phyloP scores from a whole-genome alignment of 345 rosid genomes.

The Ceriops decandra region DNA sequence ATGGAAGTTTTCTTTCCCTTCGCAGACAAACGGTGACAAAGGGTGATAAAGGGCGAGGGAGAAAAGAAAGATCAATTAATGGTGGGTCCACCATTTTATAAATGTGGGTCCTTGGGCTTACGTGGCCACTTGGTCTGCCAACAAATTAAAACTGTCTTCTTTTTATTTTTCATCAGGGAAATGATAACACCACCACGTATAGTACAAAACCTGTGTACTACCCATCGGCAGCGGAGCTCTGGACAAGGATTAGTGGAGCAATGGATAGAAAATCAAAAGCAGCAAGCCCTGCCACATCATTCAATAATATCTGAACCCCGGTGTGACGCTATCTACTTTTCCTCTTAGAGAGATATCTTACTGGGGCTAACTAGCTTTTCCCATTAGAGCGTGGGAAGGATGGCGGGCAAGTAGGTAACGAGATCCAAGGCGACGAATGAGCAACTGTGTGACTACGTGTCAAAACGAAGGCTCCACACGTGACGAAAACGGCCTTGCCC shows the following conservation, averaged over 20 bases:
- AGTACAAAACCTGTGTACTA: not conserved
- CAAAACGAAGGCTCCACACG: not conserved
- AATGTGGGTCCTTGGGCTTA: constrained; percentile 31
- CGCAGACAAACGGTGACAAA: constrained; percentile 16
- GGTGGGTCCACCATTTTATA: constrained; percentile 43
- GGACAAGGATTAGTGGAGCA: not conserved
- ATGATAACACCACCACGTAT: not conserved
- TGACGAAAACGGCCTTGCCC: constrained; percentile 23
- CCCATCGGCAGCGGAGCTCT: not conserved
- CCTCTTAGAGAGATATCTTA: constrained; percentile 15
- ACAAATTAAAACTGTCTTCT: constrained; percentile 6
- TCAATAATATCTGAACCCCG: constrained; percentile 10
- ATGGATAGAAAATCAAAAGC: not conserved
- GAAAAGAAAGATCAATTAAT: constrained; percentile 21
- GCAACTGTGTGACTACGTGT: constrained; percentile 26
- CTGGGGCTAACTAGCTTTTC: constrained; percentile 7
- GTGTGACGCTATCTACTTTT: constrained; percentile 11
- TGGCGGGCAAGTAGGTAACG: constrained; percentile 20
- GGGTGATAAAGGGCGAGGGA: not conserved
- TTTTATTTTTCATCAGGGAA: not conserved
- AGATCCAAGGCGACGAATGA: constrained; percentile 45
- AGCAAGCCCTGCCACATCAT: constrained; percentile 20
- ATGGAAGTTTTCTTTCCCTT: constrained; percentile 3
- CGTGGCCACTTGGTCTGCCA: constrained; percentile 46
- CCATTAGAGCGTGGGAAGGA: constrained; percentile 2